Base-by-base conservation (phyloP, 768 basidiomycete genomes). In the Gloeopeniophorella convolvens region DNA sequence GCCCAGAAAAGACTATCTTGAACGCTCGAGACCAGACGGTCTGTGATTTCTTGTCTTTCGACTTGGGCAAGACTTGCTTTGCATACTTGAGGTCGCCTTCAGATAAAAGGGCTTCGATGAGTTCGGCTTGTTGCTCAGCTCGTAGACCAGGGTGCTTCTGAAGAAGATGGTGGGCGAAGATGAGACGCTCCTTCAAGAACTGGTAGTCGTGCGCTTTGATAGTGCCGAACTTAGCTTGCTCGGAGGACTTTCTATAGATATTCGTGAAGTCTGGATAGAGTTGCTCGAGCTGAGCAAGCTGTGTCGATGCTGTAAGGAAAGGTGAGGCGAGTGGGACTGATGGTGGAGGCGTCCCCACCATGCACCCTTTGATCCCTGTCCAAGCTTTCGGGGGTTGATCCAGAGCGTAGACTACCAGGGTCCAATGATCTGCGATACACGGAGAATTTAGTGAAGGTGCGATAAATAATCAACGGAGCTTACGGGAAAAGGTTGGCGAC, bases 401-500 rank as follows among this genome's bases (percentile, higher is more conserved):
- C 1, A 9, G 27, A 18, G n/a, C 20, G 13, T 20, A 50, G 42
- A 11, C 34, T 20, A 18, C 18, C 34, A 31, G 27, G 34, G 16
- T 43, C 42, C n/a, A 50, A 21, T 9, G 49, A 43, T 16, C 49
- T 50, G 11, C 27, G n/a, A 0, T 1, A 28, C 2, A 5, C 15
- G 4, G 4, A 27, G 20, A 43, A 16, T 2, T 18, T 28, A 37
- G 3, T 10, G 8, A 12, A 13, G 20, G 21, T n/a, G 3, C 18
- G 40, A 18, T 13, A 33, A 1, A 26, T 13, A 1, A 11, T 7
- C 5, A 20, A 26, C 23, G 13, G 16, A 13, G 18, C 44, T 3
- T 33, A 51, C 50, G 50, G 50, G 21, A 51, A 51, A 5, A 40
- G 7, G 2, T 5, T 23, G 0, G 34, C n/a, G 10, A 51, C 50